Percentiles rank a stretch among this genome's conserved stretches.
Conservation (phyloP, 345 rosid species). For the Gossypium arboreum region DNA sequence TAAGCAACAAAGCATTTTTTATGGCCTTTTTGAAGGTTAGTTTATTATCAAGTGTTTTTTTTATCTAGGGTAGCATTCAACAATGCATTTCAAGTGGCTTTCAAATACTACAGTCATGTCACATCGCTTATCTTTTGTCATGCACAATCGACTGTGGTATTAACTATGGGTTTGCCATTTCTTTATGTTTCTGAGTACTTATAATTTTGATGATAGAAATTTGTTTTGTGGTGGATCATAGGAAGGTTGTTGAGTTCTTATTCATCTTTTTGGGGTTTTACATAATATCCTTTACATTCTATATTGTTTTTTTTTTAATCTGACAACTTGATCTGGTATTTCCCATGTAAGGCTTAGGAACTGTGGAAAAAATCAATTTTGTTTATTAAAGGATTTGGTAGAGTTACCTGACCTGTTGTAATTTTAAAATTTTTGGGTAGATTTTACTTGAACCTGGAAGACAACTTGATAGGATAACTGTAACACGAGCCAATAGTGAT, state of each 20-base stretch:
- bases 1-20: conserved; percentile 58
- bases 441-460: not conserved
- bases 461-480: not conserved
- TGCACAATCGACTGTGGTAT: not conserved
- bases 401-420: not conserved
- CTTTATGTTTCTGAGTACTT: not conserved
- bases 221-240: not conserved
- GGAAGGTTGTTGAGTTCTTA: not conserved
- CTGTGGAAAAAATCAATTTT: not conserved
- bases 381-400: not conserved
- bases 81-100: not conserved
- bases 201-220: not conserved
- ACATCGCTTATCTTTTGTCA: not conserved
- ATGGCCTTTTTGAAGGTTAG: conserved; percentile 95
- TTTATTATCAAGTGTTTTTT: not conserved
- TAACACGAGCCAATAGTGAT: not conserved
- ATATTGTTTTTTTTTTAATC: not conserved
- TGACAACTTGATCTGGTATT: not conserved
- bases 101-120: not conserved
- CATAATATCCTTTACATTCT: not conserved
- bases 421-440: not conserved
- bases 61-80: too few species aligned
- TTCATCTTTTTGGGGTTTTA: not conserved
- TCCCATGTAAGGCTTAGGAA: not conserved
- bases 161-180: not conserved